These are phyloP conservation scores for Tetrahymena malaccensis DNA, from an alignment of 73 alveolate species.

Conservation along the genomic window DNA sequence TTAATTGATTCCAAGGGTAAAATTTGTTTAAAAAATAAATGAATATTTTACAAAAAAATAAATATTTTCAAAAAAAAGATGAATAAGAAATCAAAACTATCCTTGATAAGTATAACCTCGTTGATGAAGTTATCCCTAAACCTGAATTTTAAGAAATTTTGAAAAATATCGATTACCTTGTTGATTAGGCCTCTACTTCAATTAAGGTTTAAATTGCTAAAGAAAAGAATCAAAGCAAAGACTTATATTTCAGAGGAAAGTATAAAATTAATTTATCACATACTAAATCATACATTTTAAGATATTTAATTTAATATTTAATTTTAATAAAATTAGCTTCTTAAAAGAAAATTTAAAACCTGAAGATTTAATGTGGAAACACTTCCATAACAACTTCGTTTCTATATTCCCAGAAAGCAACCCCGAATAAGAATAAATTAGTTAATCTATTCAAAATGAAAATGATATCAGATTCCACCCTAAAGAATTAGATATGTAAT, in stretches of 20 bases:
- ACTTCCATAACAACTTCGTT: neutral
- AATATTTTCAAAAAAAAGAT: neutral
- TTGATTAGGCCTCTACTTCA: neutral
- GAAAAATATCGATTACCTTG: neutral
- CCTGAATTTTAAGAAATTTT: neutral
- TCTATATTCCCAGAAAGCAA: neutral
- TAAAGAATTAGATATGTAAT: neutral
- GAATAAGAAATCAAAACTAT: neutral
- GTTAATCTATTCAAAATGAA: neutral
- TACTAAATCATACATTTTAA: no score
- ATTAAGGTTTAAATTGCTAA: neutral
- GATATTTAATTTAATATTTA: no score
- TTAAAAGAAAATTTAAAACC: neutral
- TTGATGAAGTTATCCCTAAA: neutral
- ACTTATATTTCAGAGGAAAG: neutral
- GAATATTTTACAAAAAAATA: no score
- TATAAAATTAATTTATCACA: neutral
- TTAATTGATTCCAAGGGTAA: neutral
- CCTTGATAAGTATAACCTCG: neutral
- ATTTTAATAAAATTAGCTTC: neutral
- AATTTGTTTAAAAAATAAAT: neutral
- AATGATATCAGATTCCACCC: neutral
- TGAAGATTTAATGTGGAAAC: neutral
- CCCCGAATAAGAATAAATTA: neutral
- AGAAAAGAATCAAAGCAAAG: neutral